Evolutionary conservation across 2,329 filamentous ascomycete species (phyloP), one percentile per base, ranked within the genome.

Genomic region (Fusarium drepaniforme): DNA sequence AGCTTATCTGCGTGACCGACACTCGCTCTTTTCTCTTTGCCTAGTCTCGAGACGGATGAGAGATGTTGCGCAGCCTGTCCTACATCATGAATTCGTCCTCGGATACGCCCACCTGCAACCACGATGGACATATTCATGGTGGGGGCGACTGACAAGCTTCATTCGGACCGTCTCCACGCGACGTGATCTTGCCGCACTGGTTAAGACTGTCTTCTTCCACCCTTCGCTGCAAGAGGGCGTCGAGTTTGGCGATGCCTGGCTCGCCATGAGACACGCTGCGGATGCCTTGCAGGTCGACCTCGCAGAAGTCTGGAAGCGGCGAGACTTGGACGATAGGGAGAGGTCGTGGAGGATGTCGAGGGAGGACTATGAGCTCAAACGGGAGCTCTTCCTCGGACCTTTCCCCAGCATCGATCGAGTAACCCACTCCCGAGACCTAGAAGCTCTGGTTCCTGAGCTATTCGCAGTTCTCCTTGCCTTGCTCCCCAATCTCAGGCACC

Each of bases 81-180:
- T 77, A 23, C 59, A 72, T 40, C 73, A 77, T 38, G 63, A 74
- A 8, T 74, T 75, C 37, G 53, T 63, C 25, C 37, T 68, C 57
- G 62, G 57, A 16, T 46, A 66, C 12, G 42, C 37, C 25, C 33
- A 58, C 61, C 44, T 35, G 18, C 30, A 25, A 38, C 23, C 13
- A 13, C 12, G 18, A 15, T 16, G 16, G 15, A 53, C 21, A 44
- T 67, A 62, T 15, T 58, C 40, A 3, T 33, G 30, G 30, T 9
- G 46, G 2, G 28, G 51, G 7, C 53, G 53, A 8, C 40, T 72
- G 21, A 35, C 64, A n/a, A 53, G 57, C 9, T 72, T 77, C 18
- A 64, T 72, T n/a, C 49, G 49, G 18, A 70, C 68, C 4, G 59
- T 67, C 1, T 18, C 64, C 8, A 23, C 49, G n/a, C 56, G 61